Base-by-base conservation (phyloP, 805 yeast species). In the Pichia exigua region DNA sequence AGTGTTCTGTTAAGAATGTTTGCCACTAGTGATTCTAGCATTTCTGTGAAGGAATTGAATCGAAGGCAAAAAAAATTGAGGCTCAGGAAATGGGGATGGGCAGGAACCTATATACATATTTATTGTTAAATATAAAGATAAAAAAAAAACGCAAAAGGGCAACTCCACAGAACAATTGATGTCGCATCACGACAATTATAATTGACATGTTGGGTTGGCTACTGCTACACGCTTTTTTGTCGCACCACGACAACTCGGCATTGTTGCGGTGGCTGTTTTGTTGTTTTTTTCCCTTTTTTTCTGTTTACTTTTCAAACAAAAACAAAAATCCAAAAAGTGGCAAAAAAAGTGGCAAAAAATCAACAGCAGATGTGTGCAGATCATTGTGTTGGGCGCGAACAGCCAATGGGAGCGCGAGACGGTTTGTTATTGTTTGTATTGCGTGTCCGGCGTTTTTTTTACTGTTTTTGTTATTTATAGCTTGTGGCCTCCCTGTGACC, bases 21-120 rank as follows among this genome's bases (percentile, higher is more conserved):
- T 17, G 88, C 87, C 15, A 80, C 87, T 22, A 83, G 65, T 2
- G 85, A 80, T 62, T 82, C 88, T 60, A 82, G 75, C 88, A 82
- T 82, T 20, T 9, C 8, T 26, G 24, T n/a, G 11, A 0, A 17
- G 10, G 35, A 17, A 17, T 26, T 12, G 22, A 9, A 24, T 24
- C 7, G 15, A 3, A 3, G 30, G 30, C 30, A 28, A 28, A 28
- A 7, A n/a, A 10, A 28, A 28, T 28, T 28, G 30, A 9, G 30
- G 30, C 30, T 28, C 30, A 39, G 26, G 20, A 39, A 28, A 28
- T 12, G 30, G 30, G 30, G 10, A 10, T n/a, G 30, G 30, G 12
- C 35, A 3, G 35, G 11, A 27, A 7, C 30, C 3, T 27, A 27
- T 11, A 6, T 27, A 7, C 7, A 6, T 5, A 27, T 27, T 10